Evolutionary conservation across 441 rosid genomes (phyloP).

Genomic region (Syzygium malaccense): DNA sequence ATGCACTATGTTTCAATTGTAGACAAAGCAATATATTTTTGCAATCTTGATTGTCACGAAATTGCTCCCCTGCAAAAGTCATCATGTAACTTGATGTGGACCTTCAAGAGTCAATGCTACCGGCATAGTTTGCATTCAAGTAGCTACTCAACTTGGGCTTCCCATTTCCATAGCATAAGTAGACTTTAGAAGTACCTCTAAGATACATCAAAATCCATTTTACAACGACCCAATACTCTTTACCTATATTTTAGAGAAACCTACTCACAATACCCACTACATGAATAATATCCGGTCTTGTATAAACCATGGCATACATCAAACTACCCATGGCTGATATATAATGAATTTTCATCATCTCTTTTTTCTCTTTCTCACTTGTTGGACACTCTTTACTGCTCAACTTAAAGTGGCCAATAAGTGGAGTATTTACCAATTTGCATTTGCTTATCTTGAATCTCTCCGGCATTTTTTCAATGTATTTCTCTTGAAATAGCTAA

Average conservation of each 20-base stretch:
- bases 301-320: not conserved
- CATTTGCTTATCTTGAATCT: not conserved
- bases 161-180: not conserved
- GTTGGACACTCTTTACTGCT: not conserved
- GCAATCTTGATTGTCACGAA: not conserved
- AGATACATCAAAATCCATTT: not conserved
- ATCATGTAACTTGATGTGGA: not conserved
- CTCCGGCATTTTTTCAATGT: not conserved
- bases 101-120: not conserved
- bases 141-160: not conserved
- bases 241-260: not conserved
- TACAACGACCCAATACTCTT: not conserved
- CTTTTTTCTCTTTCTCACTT: not conserved
- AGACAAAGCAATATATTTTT: not conserved
- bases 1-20: rapidly evolving
- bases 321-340: not conserved
- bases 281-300: not conserved
- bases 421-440: not conserved
- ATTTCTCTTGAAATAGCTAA: not conserved
- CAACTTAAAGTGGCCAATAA: not conserved
- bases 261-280: not conserved
- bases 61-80: not conserved
- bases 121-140: not conserved
- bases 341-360: not conserved
- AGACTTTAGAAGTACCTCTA: not conserved